Conservation (phyloP, 768 basidiomycete species). For the Calvatia gigantea region DNA sequence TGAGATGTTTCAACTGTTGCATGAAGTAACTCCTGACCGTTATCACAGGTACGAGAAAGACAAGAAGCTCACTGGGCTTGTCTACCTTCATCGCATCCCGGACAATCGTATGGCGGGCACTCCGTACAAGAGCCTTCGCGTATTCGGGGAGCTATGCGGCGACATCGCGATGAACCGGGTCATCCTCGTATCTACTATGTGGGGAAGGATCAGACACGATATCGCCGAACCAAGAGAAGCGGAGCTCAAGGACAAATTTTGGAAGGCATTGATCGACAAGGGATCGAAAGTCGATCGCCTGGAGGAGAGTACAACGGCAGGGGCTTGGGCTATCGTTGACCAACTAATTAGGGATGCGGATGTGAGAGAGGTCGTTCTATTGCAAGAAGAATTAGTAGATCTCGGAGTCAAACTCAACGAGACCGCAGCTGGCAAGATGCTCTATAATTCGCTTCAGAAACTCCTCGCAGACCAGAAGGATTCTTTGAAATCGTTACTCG, state of each 20-base stretch:
- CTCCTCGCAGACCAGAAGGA: conserved; percentile 15
- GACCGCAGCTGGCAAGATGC: conserved; percentile 14
- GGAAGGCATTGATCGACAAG: conserved; percentile 13
- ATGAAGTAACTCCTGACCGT: not conserved
- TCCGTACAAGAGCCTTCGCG: conserved; percentile 45
- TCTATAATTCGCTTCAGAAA: conserved; percentile 13
- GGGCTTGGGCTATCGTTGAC: conserved; percentile 17
- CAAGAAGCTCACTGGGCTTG: not conserved
- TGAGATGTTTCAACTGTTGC: not conserved
- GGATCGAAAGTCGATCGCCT: conserved; percentile 12
- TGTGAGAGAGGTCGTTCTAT: conserved; percentile 1
- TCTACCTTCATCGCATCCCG: conserved; percentile 39
- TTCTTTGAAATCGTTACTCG: conserved; percentile 1
- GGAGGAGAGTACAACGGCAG: conserved; percentile 12
- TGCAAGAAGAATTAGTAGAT: conserved; percentile 21
- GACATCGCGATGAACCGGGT: conserved; percentile 21
- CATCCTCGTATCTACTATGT: conserved; percentile 4
- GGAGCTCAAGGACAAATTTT: conserved; percentile 6
- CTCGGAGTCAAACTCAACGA: conserved; percentile 7
- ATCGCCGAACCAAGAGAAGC: too few relatives aligned
- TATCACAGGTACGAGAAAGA: not conserved
- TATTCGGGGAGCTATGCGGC: conserved; percentile 52
- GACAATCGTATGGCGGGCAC: conserved; percentile 49
- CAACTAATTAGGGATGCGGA: conserved; percentile 7
- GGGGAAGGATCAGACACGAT: too few relatives aligned